phyloP scores from a whole-genome alignment of 805 yeast genomes.

The Sugiyamaella floridensis region DNA sequence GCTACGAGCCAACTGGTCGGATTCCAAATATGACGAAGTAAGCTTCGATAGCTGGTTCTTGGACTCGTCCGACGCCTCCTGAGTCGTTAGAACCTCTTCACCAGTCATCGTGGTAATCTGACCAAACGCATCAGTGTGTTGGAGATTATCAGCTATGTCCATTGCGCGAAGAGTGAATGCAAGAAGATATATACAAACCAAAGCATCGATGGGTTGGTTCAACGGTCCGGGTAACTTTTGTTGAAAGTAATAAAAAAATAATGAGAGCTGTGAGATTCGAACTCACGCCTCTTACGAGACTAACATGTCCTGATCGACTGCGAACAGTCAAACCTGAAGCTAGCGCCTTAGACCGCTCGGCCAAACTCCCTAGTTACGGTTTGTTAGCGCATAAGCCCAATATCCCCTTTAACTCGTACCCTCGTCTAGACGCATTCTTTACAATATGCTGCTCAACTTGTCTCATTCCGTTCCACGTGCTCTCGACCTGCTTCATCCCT shows the following conservation, averaged over 20 bases:
- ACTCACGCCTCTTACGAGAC: background rate
- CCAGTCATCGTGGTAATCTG: constrained; percentile 17
- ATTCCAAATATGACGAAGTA: constrained; percentile 13
- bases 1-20: constrained; percentile 12
- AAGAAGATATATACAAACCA: background rate
- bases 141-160: background rate
- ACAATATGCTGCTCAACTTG: background rate
- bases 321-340: background rate
- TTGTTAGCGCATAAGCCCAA: too few species aligned
- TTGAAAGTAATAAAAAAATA: background rate
- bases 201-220: background rate
- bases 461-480: too few species aligned
- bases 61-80: constrained; percentile 1
- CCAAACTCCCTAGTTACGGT: background rate
- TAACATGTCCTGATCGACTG: background rate
- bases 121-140: constrained; percentile 7
- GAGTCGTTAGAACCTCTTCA: constrained; percentile 12
- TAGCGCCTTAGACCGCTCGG: background rate
- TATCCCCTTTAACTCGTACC: too few species aligned
- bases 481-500: too few species aligned
- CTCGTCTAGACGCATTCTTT: too few species aligned
- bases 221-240: background rate
- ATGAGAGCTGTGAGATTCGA: background rate
- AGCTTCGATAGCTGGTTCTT: constrained; percentile 6
- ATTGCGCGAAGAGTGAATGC: background rate